phyloP scores from a whole-genome alignment of 441 rosid genomes.

The Gossypium armourianum region DNA sequence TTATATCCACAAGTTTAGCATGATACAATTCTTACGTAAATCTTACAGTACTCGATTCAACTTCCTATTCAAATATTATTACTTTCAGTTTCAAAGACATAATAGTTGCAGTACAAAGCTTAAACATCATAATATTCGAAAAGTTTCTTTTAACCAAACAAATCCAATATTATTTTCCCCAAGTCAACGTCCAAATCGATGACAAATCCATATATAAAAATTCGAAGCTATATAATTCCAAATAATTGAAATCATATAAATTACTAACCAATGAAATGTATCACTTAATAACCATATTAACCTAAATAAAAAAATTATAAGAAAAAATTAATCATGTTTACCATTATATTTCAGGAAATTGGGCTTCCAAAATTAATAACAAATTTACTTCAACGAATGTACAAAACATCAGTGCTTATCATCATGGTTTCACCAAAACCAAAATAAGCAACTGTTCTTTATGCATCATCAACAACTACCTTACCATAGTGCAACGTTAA shows the following conservation, averaged over 20 bases:
- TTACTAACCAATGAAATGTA: not conserved
- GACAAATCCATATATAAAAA: not conserved
- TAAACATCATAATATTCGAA: not conserved
- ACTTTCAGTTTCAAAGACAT: not conserved
- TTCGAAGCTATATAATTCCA: not conserved
- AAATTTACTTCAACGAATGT: not conserved
- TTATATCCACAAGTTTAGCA: not conserved
- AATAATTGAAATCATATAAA: not conserved
- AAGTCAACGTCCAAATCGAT: not conserved
- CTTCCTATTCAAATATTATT: not conserved
- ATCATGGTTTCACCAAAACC: not conserved
- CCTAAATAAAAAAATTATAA: not conserved
- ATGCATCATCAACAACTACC: not conserved
- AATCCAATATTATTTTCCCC: not conserved
- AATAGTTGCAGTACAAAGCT: not conserved
- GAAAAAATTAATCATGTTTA: not conserved
- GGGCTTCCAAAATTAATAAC: not conserved
- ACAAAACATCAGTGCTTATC: not conserved
- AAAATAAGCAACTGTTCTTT: not conserved
- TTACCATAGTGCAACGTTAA: not conserved
- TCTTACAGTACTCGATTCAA: not conserved
- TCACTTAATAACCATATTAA: not conserved
- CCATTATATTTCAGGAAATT: not conserved
- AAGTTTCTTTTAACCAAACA: not conserved
- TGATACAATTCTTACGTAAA: not conserved